phyloP scores from a whole-genome alignment of 805 yeast genomes.

The Candida maris region DNA sequence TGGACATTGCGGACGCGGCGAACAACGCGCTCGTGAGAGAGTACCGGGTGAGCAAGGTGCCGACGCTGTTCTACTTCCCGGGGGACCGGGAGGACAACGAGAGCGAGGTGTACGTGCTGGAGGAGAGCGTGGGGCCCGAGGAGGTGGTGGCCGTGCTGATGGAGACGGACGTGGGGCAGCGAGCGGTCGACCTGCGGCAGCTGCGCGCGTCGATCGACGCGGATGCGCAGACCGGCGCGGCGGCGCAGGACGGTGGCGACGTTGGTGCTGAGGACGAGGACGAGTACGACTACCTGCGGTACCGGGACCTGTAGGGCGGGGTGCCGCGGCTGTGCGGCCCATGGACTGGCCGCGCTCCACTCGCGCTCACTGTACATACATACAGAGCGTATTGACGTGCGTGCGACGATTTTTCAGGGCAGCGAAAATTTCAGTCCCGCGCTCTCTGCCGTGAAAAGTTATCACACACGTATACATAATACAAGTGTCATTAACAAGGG shows the following conservation, averaged over 20 bases:
- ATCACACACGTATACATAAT: too few relatives aligned
- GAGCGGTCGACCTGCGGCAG: conserved; percentile 24
- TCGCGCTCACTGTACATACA: not conserved
- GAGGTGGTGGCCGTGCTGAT: conserved; percentile 27
- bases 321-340: not conserved
- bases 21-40: conserved; percentile 26
- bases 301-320: conserved; percentile 20
- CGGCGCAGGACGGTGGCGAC: conserved; percentile 3
- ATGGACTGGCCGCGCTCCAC: not conserved
- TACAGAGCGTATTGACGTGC: too few relatives aligned
- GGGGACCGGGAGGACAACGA: conserved; percentile 13
- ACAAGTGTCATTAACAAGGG: too few relatives aligned
- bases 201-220: too few relatives aligned
- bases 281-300: conserved; percentile 16
- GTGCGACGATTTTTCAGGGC: too few relatives aligned
- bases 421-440: too few relatives aligned
- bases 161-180: conserved; percentile 30
- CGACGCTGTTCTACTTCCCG: conserved; percentile 29
- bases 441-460: too few relatives aligned
- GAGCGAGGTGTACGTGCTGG: conserved; percentile 13
- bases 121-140: conserved; percentile 23
- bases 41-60: conserved; percentile 29
- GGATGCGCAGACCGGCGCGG: conserved; percentile 17
- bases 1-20: conserved; percentile 32
- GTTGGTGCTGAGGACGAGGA: conserved; percentile 22